Base-by-base conservation (phyloP, 2,329 filamentous ascomycete species). In the Epichloe baconii region DNA sequence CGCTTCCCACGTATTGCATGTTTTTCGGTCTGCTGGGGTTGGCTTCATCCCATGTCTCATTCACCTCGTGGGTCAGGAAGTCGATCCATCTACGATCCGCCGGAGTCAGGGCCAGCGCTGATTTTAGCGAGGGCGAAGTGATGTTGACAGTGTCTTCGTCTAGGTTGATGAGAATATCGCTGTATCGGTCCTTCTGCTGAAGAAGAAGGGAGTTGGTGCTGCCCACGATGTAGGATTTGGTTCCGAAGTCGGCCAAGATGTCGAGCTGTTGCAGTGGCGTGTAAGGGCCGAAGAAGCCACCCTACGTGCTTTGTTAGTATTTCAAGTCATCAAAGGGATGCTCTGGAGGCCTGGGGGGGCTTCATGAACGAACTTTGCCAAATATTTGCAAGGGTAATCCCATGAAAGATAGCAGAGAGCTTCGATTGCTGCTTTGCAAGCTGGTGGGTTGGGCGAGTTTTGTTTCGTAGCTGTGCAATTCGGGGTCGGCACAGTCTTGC, bases 61-160 rank as follows among this genome's bases (percentile, higher is more conserved):
- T 87, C 21, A 98, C 88, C 40, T 89, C 86, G 60, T 95, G 88
- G 0, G 89, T 94, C 50, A 98, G 77, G 59, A 89, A 90, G 68
- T 98, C 93, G 58, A 98, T 96, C 91, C 93, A 98, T 52, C 93
- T 79, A 53, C 93, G 80, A 63, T 98, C 93, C 1, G 93, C 86
- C 10, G 83, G 83, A 0, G 93, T 93, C 2, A 98, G 79, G 1
- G 79, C 69, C 5, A 97, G 74, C 1, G 89, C 89, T 38, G 76
- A 71, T 47, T 85, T 83, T 14, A 98, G 74, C 5, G 88, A 86
- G 2, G 85, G 71, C 0, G 89, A 95, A 0, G 85, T 86, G 56
- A 96, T 87, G 60, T 81, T 91, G 59, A 97, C 82, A 2, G 80
- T 86, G 57, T 85, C 80, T 56, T 96, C 90, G 65, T 98, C 93